Evolutionary conservation across 306 rosid species (phyloP).

Genomic region (Psophocarpus tetragonolobus): DNA sequence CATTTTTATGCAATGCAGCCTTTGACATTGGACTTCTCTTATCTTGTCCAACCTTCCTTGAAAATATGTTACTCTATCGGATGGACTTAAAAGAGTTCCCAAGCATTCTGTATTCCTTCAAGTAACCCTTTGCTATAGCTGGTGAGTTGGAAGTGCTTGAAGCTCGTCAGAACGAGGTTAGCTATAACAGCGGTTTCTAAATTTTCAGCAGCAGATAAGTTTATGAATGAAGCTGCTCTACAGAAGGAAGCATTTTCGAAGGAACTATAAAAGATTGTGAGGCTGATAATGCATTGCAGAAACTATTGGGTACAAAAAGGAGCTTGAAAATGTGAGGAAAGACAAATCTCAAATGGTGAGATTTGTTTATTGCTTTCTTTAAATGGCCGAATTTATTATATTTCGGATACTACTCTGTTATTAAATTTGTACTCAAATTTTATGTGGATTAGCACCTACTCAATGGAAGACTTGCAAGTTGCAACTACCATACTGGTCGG

Average conservation of each 20-base stretch:
- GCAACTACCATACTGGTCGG: not conserved
- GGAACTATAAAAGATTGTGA: not conserved
- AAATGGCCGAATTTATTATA: not conserved
- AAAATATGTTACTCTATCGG: slow-evolving; percentile 10
- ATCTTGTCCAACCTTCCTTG: slow-evolving; percentile 35
- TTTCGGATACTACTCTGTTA: not conserved
- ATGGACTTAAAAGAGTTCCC: slow-evolving; percentile 20
- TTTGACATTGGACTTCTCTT: slow-evolving; percentile 27
- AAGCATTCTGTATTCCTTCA: slow-evolving; percentile 32
- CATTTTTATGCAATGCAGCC: not conserved
- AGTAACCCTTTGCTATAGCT: slow-evolving; percentile 1
- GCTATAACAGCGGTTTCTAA: not conserved
- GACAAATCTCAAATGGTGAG: slow-evolving; percentile 13
- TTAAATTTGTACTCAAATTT: not conserved
- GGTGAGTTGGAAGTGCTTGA: not conserved
- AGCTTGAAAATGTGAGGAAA: slow-evolving; percentile 2
- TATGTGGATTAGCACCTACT: not conserved
- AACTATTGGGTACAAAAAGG: not conserved
- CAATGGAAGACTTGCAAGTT: not conserved
- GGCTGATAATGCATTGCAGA: slow-evolving; percentile 21
- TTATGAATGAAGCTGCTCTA: slow-evolving; percentile 12
- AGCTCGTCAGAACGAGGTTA: not conserved
- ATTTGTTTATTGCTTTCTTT: not conserved
- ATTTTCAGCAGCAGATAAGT: not conserved
- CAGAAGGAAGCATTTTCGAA: slow-evolving; percentile 18